Percentiles rank a stretch among this genome's conserved stretches.
Conservation (phyloP, 805 yeast species). For the Schwanniomyces occidentalis region DNA sequence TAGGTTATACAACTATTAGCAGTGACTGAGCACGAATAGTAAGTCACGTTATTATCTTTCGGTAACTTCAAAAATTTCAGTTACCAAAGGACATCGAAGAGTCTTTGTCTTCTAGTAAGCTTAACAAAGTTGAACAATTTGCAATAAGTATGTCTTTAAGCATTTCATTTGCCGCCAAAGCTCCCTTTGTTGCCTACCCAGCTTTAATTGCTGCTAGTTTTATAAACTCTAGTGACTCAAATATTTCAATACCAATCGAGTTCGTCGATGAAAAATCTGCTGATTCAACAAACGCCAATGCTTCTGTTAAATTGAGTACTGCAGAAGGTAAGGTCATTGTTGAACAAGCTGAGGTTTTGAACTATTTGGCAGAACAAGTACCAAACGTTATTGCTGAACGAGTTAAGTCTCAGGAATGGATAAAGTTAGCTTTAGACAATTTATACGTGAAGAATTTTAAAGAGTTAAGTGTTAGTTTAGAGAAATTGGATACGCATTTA, state of each 20-base stretch:
- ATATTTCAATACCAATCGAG: slow-evolving; percentile 55
- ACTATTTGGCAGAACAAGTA: slow-evolving; percentile 50
- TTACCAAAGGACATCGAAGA: too few relatives aligned
- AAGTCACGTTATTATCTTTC: too few relatives aligned
- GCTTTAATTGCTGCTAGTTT: slow-evolving; percentile 76
- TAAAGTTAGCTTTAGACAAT: slow-evolving; percentile 63
- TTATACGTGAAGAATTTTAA: slow-evolving; percentile 85
- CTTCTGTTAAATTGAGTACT: slow-evolving; percentile 44
- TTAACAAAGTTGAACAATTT: too few relatives aligned
- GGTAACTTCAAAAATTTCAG: too few relatives aligned
- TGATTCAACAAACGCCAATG: slow-evolving; percentile 45
- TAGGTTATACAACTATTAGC: too few relatives aligned
- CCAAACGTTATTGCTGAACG: slow-evolving; percentile 44
- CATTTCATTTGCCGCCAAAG: slow-evolving; percentile 80
- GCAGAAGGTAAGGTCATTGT: slow-evolving; percentile 43
- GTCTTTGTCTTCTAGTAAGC: too few relatives aligned
- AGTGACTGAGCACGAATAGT: too few relatives aligned
- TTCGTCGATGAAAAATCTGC: slow-evolving; percentile 67
- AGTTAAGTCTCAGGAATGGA: slow-evolving; percentile 58
- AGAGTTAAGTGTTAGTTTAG: slow-evolving; percentile 74
- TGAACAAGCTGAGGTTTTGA: slow-evolving; percentile 47
- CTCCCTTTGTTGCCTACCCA: slow-evolving; percentile 78
- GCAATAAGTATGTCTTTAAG: slow-evolving; percentile 40
- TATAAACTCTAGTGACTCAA: slow-evolving; percentile 50
- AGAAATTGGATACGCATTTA: slow-evolving; percentile 76